Evolutionary conservation across 768 basidiomycete species (phyloP), one percentile per base, ranked within the genome.

Genomic region (Leucosporidium yakuticum): DNA sequence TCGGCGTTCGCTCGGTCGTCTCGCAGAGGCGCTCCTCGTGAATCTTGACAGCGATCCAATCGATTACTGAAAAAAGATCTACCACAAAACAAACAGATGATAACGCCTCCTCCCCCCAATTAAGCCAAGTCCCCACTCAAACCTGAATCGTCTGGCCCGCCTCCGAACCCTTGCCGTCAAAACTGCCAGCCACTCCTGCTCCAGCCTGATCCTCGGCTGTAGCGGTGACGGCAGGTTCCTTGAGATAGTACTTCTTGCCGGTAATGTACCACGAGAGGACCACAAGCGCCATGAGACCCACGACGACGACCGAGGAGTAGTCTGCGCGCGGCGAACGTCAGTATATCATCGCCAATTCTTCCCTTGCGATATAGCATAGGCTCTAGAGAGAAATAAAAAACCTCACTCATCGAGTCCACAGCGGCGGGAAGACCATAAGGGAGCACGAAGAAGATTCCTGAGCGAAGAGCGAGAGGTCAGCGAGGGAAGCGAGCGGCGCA

Each of bases 291-390:
- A 20, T 27, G 55, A 56, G 27, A 9, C 25, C 27, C 2, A 20
- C 29, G 55, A 56, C 19, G 25, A 56, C 31, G 7, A 56, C 55
- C n/a, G 27, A 56, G 55, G 55, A 27, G 55, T 56, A 56, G 55
- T 56, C 55, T 56, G 29, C 19, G 19, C 5, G 4, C 14, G n/a
- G 17, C 17, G 14, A 53, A 21, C 3, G 51, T n/a, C n/a, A 53
- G 51, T 11, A n/a, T n/a, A n/a, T 54, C n/a, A 54, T 54, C 19
- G 51, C 25, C 51, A 27, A 27, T 11, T 14, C 11, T 25, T 15
- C 15, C 25, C 12, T 9, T 9, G 51, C 19, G 11, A 54, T 54
- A 15, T 19, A 9, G 19, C 15, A n/a, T 12, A 9, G 51, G 51
- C 9, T 9, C 14, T 12, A 48, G 47, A 21, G 47, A 48, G 21